Conservation (phyloP, 495 filamentous ascomycete genomes). For the Usnea hakonensis region DNA sequence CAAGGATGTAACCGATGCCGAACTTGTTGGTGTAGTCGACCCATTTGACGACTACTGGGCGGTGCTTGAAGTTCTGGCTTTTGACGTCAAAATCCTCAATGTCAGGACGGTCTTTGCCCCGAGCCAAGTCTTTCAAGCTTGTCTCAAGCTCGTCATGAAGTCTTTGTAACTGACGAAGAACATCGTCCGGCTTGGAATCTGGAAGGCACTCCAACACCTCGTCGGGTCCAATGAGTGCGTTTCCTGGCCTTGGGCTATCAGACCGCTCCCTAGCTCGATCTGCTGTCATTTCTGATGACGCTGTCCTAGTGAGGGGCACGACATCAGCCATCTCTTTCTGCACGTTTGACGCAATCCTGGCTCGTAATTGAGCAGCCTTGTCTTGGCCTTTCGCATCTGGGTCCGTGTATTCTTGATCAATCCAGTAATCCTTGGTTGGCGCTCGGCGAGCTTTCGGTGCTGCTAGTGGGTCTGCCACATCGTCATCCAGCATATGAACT, state of each 20-base stretch:
- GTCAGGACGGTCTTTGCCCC: background rate
- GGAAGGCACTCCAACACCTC: conserved; percentile 43
- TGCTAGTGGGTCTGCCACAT: background rate
- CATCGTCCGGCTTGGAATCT: conserved; percentile 43
- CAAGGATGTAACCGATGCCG: conserved; percentile 77
- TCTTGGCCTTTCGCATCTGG: conserved; percentile 21
- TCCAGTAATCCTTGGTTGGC: conserved; percentile 15
- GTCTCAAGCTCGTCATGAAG: conserved; percentile 46
- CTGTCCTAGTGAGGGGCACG: background rate
- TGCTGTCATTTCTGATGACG: background rate
- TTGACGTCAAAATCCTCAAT: conserved; percentile 5
- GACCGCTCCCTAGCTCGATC: background rate
- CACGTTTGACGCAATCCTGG: conserved; percentile 24
- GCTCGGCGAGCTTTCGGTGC: background rate
- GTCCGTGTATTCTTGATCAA: conserved; percentile 15
- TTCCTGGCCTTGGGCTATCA: conserved; percentile 16
- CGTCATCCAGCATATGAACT: conserved; percentile 11
- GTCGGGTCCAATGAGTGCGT: conserved; percentile 39
- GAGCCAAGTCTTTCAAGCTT: conserved; percentile 9
- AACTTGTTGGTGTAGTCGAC: conserved; percentile 93
- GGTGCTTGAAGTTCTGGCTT: conserved; percentile 15
- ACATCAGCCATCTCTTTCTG: conserved; percentile 21
- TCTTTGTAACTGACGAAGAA: conserved; percentile 41
- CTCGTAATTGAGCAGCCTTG: conserved; percentile 19
- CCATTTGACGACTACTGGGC: conserved; percentile 66